Conservation (phyloP, 208 protist genomes). For the Leishmania arabica region DNA sequence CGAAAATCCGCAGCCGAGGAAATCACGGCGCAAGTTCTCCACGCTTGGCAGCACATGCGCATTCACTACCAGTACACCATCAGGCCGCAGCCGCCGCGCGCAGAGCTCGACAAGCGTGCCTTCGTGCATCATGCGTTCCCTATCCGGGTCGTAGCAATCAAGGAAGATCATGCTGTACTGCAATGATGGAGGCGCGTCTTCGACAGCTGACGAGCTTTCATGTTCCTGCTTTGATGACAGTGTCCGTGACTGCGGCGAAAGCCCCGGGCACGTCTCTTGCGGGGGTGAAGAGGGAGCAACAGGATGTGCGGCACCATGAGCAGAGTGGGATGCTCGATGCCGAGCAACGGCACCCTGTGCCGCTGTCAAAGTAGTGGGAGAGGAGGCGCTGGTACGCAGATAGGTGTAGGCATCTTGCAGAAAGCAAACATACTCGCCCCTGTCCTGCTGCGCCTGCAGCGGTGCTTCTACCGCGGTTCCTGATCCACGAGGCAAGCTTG, state of each 20-base stretch:
- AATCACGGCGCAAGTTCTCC: constrained; percentile 32
- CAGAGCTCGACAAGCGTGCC: constrained; percentile 57
- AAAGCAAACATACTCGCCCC: constrained; percentile 8
- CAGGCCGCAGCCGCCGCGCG: constrained; percentile 44
- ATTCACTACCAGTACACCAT: constrained; percentile 73
- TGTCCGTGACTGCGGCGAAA: neutral
- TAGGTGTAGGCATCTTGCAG: constrained; percentile 54
- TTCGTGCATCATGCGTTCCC: constrained; percentile 77
- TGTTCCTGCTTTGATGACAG: neutral
- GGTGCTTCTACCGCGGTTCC: neutral
- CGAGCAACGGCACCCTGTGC: neutral
- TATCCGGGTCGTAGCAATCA: constrained; percentile 82
- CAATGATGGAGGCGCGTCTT: neutral
- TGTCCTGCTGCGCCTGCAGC: neutral
- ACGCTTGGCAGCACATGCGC: constrained; percentile 62
- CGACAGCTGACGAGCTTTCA: neutral
- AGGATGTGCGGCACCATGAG: neutral
- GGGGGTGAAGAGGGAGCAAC: neutral
- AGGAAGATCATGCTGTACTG: constrained; percentile 78
- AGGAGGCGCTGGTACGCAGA: constrained; percentile 11
- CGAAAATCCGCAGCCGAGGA: constrained; percentile 52
- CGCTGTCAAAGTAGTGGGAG: neutral
- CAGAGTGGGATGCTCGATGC: neutral
- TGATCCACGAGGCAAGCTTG: neutral
- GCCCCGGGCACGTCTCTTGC: neutral